A percentile compares a stretch with the other conserved stretches of the same genome.
Evolutionary conservation across 805 yeast species (phyloP).

Genomic region (Starmerella geochares): DNA sequence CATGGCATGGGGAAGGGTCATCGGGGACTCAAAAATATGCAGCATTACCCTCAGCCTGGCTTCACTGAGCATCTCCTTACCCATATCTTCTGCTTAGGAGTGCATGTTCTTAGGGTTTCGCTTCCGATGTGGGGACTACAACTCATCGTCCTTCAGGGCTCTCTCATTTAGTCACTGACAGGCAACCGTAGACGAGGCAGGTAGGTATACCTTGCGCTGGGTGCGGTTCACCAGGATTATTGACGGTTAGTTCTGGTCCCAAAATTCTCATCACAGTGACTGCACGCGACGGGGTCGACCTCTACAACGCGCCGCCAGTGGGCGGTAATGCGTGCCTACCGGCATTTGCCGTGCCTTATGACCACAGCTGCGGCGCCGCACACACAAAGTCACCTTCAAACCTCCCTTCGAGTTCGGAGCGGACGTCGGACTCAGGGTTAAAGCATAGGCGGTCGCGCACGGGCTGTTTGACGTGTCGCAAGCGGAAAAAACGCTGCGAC

Average conservation of each 20-base stretch:
- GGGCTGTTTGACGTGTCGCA: constrained; percentile 72
- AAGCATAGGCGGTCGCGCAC: constrained; percentile 25
- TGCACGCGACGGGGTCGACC: constrained; percentile 1
- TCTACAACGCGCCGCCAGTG: background rate
- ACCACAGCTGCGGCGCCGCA: background rate
- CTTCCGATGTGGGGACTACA: background rate
- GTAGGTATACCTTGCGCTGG: background rate
- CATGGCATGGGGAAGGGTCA: too few relatives aligned
- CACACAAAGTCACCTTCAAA: background rate
- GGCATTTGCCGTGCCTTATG: background rate
- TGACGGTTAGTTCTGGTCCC: background rate
- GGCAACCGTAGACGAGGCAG: background rate
- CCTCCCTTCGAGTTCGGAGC: background rate
- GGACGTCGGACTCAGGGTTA: background rate
- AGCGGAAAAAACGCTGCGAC: constrained; percentile 67
- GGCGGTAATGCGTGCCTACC: background rate
- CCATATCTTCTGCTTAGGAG: background rate
- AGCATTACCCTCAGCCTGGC: background rate
- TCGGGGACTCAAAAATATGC: too few relatives aligned
- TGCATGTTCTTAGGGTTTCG: background rate
- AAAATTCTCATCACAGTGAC: background rate
- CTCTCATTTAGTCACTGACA: background rate
- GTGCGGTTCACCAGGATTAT: background rate
- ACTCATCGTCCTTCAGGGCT: too few relatives aligned
- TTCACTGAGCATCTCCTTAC: background rate